Percentiles rank a stretch among this genome's conserved stretches.
phyloP scores from a whole-genome alignment of 2,329 filamentous ascomycete species.

The Phialophora verrucosa region DNA sequence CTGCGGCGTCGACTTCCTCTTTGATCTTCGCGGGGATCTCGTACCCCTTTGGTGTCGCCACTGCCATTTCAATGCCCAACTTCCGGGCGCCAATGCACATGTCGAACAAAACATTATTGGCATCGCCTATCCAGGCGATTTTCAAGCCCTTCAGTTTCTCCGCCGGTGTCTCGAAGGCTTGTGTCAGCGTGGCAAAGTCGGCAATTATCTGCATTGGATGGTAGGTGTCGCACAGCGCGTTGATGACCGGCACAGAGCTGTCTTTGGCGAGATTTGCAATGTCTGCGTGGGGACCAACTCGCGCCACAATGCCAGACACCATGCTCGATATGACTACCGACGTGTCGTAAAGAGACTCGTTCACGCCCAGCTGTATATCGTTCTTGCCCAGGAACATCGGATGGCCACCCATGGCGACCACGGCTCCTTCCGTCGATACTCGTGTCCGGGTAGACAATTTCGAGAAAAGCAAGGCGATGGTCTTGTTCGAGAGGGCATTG shows the following conservation, averaged over 20 bases:
- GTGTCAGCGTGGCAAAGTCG: slow-evolving; percentile 88
- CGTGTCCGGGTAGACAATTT: slow-evolving; percentile 94
- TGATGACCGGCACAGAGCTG: slow-evolving; percentile 81
- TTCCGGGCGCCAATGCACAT: slow-evolving; percentile 86
- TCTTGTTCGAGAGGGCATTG: slow-evolving; percentile 72
- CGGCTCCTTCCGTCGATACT: slow-evolving; percentile 89
- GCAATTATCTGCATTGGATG: slow-evolving; percentile 94
- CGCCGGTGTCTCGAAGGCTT: slow-evolving; percentile 66
- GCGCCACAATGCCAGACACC: slow-evolving; percentile 81
- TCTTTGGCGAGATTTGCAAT: slow-evolving; percentile 72
- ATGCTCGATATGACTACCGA: slow-evolving; percentile 92
- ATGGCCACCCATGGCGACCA: slow-evolving; percentile 85
- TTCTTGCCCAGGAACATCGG: slow-evolving; percentile 96
- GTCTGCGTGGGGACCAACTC: slow-evolving; percentile 78
- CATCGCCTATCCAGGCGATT: slow-evolving; percentile 94
- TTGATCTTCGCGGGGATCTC: slow-evolving; percentile 78
- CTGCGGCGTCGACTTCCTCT: slow-evolving; percentile 70
- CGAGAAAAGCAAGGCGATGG: slow-evolving; percentile 94
- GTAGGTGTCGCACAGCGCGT: slow-evolving; percentile 85
- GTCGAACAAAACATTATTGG: slow-evolving; percentile 96
- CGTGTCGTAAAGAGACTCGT: slow-evolving; percentile 94
- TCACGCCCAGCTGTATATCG: slow-evolving; percentile 93
- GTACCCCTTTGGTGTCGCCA: slow-evolving; percentile 86
- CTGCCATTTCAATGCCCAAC: slow-evolving; percentile 81
- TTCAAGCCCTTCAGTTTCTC: slow-evolving; percentile 78